Percentiles rank a stretch among this genome's conserved stretches.
phyloP scores from a whole-genome alignment of 1,139 yeast genomes.

The Hansenula lynferdii region DNA sequence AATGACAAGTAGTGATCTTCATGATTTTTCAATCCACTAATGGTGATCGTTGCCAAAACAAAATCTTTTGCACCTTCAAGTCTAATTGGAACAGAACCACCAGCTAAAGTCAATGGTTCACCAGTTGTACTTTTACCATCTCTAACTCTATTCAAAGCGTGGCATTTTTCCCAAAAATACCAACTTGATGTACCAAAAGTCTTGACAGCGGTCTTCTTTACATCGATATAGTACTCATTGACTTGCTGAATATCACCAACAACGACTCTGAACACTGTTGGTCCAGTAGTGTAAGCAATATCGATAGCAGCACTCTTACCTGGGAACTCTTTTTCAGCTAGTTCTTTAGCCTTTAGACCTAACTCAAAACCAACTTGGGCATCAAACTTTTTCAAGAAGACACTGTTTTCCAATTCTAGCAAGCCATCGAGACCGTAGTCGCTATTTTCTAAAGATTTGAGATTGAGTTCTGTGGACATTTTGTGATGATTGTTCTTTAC shows the following conservation, averaged over 20 bases:
- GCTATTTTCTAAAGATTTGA: not conserved
- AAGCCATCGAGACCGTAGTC: not conserved
- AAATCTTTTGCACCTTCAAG: constrained; percentile 27
- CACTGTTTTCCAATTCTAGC: not conserved
- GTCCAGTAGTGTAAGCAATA: constrained; percentile 37
- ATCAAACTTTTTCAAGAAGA: constrained; percentile 4
- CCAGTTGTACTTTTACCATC: not conserved
- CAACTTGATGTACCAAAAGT: constrained; percentile 40
- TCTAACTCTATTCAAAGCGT: not conserved
- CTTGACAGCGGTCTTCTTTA: constrained; percentile 37
- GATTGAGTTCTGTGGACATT: not conserved
- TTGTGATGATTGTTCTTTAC: too few species aligned
- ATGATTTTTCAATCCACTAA: constrained; percentile 45
- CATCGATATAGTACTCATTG: constrained; percentile 42
- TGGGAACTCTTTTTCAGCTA: constrained; percentile 17
- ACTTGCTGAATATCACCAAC: constrained; percentile 32
- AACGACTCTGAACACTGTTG: constrained; percentile 36
- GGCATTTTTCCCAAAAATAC: constrained; percentile 32
- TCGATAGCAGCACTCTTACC: constrained; percentile 35
- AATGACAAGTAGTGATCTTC: constrained; percentile 39
- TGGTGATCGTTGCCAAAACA: constrained; percentile 39
- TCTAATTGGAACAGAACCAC: constrained; percentile 44
- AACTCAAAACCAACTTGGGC: constrained; percentile 37
- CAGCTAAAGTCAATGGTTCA: constrained; percentile 25
- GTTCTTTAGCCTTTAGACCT: constrained; percentile 31